Evolutionary conservation across 441 rosid genomes (phyloP).

Genomic region (Pelargonium australe): DNA sequence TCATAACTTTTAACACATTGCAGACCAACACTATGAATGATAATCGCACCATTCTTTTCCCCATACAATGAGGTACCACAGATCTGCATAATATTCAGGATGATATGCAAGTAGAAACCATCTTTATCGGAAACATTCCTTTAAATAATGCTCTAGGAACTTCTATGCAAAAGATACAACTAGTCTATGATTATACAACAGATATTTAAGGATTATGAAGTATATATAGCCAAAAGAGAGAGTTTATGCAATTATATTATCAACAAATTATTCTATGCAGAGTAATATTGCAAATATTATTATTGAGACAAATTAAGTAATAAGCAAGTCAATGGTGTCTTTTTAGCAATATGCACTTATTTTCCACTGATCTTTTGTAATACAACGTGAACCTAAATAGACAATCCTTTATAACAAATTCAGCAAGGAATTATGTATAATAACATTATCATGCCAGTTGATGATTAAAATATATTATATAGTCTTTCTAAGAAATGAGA

Average conservation of each 20-base stretch:
- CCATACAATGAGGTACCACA: background rate
- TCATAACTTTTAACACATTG: background rate
- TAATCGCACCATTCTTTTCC: background rate
- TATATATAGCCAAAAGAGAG: background rate
- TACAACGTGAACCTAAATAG: background rate
- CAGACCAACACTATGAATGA: background rate
- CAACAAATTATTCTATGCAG: background rate
- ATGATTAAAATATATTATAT: background rate
- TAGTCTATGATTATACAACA: background rate
- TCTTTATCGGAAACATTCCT: background rate
- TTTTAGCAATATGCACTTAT: background rate
- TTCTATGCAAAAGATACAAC: background rate
- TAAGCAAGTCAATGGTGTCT: background rate
- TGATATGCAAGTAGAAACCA: background rate
- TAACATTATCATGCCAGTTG: background rate
- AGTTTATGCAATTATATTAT: background rate
- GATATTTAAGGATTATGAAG: background rate
- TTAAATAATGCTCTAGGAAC: background rate
- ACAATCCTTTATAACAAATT: background rate
- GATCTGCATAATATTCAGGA: background rate
- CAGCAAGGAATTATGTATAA: background rate
- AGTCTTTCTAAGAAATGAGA: background rate
- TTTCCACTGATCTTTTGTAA: background rate
- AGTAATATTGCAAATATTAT: background rate
- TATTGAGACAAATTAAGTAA: background rate